Evolutionary conservation across 306 rosid species (phyloP).

Genomic region (Malus fusca): DNA sequence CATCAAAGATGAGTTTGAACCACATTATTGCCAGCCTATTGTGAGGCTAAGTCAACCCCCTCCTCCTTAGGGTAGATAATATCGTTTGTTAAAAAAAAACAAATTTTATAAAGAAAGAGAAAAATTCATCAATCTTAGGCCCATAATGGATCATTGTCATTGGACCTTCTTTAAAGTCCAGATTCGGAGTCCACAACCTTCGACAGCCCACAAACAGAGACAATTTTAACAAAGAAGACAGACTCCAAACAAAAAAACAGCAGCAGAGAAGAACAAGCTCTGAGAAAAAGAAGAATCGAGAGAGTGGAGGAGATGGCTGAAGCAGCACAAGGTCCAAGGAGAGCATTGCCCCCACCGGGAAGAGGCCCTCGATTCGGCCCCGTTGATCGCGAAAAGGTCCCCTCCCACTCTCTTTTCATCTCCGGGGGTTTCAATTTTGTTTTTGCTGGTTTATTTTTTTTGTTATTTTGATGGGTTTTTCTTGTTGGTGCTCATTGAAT

Average conservation of each 20-base stretch:
- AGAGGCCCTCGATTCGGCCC: slow-evolving; percentile 33
- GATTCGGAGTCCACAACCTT: background rate
- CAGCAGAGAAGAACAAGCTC: background rate
- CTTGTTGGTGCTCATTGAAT: background rate
- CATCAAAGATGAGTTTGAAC: too few relatives aligned
- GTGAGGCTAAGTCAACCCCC: too few relatives aligned
- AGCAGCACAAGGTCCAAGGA: slow-evolving; percentile 27
- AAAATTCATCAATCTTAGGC: too few relatives aligned
- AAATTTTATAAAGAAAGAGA: too few relatives aligned
- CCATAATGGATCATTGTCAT: too few relatives aligned
- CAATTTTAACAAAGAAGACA: background rate
- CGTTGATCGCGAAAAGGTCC: slow-evolving; percentile 46
- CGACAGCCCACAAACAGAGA: background rate
- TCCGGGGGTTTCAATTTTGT: background rate
- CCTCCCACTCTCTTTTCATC: background rate
- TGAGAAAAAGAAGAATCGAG: background rate
- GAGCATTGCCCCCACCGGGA: slow-evolving; percentile 29
- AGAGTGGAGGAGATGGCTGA: slow-evolving; percentile 24
- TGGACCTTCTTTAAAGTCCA: background rate
- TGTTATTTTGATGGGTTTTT: background rate
- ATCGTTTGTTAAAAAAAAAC: too few relatives aligned
- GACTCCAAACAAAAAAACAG: background rate
- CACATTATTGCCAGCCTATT: too few relatives aligned
- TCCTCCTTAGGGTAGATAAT: too few relatives aligned
- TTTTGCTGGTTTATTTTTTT: background rate